Percentiles rank a stretch among this genome's conserved stretches.
These are phyloP conservation scores for Lachnellula arida DNA, from an alignment of 2,329 filamentous ascomycete genomes.

Conservation along the genomic window DNA sequence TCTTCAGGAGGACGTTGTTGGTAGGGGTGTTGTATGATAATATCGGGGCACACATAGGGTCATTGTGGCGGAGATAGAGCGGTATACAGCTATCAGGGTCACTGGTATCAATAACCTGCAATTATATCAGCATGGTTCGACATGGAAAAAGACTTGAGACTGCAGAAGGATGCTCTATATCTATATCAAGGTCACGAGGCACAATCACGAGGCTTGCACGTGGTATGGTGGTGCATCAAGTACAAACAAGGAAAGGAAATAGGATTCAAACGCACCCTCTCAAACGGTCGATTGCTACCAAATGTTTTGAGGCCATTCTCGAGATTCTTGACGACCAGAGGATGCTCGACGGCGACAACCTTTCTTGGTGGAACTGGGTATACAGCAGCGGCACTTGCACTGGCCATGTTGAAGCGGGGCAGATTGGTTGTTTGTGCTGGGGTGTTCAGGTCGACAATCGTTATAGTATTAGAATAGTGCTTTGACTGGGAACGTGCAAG, in stretches of 20 bases:
- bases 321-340: constrained; percentile 59
- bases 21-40: constrained; percentile 70
- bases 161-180: neutral
- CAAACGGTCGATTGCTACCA: constrained; percentile 35
- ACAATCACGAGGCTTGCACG: constrained; percentile 18
- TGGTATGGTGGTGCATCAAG: neutral
- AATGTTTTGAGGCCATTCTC: constrained; percentile 60
- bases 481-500: too few species aligned
- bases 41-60: constrained; percentile 73
- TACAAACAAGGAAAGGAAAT: neutral
- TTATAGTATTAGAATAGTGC: too few species aligned
- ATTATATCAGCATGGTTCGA: neutral
- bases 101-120: constrained; percentile 41
- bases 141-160: neutral
- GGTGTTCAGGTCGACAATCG: too few species aligned
- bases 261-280: constrained; percentile 24
- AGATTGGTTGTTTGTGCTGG: too few species aligned
- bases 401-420: neutral
- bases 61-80: constrained; percentile 74
- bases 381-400: constrained; percentile 34
- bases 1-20: constrained; percentile 80
- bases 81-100: constrained; percentile 50
- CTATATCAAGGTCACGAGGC: neutral
- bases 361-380: constrained; percentile 47
- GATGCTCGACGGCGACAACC: constrained; percentile 61